Evolutionary conservation across 768 basidiomycete species (phyloP), one percentile per base, ranked within the genome.

Genomic region (Trametes cinnabarina): DNA sequence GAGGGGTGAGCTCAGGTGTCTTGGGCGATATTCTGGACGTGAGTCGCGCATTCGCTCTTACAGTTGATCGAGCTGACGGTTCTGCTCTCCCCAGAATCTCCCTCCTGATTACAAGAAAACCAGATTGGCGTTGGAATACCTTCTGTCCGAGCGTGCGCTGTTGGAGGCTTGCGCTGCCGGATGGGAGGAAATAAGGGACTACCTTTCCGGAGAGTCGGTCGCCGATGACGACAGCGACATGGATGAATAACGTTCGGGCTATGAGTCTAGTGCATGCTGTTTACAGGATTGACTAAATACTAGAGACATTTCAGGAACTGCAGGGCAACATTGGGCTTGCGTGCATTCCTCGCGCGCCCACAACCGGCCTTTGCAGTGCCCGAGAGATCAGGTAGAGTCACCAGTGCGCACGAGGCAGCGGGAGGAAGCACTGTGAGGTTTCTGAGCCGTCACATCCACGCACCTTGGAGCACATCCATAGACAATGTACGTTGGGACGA

Each of bases 81-180:
- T 3, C 6, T 17, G 14, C 10, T 15, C 17, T n/a, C 10, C 5
- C 11, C 9, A 69, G 68, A 47, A 37, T 23, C 53, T 69, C 2
- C 60, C 62, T 5, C 50, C 49, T 1, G 40, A 47, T 22, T 34
- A 43, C 17, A 14, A 22, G 4, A 60, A 61, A 49, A 69, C 63
- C 0, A 62, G 63, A 3, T 55, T 65, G 2, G 66, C 64, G 3
- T 26, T 68, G 6, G 30, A 52, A 47, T 63, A 66, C 37, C 65
- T 66, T 7, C 56, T 70, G 12, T 47, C 60, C n/a, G 69, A 70
- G 60, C 65, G 69, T 17, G 61, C 65, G 9, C 40, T 70, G 5
- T 49, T 70, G 26, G 66, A 66, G 37, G 60, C 66, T 49, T 67
- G 67, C 48, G 47, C 46, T 7, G 57, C 55, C 4, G 55, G 48